Percentiles rank a stretch among this genome's conserved stretches.
These are phyloP conservation scores for Cutaneotrichosporon cutaneum DNA, from an alignment of 1,284 basidiomycete genomes.

Conservation along the genomic window DNA sequence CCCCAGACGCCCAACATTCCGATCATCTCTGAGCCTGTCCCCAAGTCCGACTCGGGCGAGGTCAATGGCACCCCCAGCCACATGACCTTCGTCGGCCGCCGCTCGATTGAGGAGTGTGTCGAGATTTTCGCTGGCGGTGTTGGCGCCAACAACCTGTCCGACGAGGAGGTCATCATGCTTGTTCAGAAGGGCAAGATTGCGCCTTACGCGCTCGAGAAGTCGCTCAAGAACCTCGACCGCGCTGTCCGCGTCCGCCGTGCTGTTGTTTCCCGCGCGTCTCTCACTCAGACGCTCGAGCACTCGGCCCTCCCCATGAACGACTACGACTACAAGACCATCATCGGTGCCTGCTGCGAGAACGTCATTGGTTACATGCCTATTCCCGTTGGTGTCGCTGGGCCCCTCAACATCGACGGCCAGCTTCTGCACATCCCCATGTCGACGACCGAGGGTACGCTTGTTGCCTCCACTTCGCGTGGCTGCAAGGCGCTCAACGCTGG, in stretches of 20 bases:
- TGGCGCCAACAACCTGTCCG: slow-evolving; percentile 63
- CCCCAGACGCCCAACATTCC: slow-evolving; percentile 30
- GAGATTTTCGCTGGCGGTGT: slow-evolving; percentile 84
- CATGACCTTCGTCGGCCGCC: slow-evolving; percentile 38
- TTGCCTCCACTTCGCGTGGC: slow-evolving; percentile 94
- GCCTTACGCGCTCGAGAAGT: slow-evolving; percentile 91
- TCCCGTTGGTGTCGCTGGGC: slow-evolving; percentile 94
- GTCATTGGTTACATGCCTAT: slow-evolving; percentile 97
- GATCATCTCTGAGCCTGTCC: slow-evolving; percentile 12
- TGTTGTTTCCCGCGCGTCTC: slow-evolving; percentile 84
- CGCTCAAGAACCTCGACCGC: slow-evolving; percentile 78
- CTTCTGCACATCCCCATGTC: slow-evolving; percentile 95
- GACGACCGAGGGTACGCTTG: slow-evolving; percentile 96
- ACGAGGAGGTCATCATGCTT: slow-evolving; percentile 89
- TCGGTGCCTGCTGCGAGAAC: slow-evolving; percentile 99
- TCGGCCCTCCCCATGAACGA: slow-evolving; percentile 78
- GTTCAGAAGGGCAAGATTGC: slow-evolving; percentile 91
- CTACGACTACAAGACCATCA: slow-evolving; percentile 92
- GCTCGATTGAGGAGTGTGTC: slow-evolving; percentile 75
- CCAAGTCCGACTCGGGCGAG: neutral
- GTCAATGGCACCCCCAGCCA: slow-evolving; percentile 4
- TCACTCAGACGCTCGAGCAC: slow-evolving; percentile 78
- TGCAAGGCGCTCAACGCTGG: slow-evolving; percentile 97
- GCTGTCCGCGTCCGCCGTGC: slow-evolving; percentile 86
- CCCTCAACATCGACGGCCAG: slow-evolving; percentile 85